Percentiles rank a stretch among this genome's conserved stretches.
Conservation (phyloP, 1,284 basidiomycete genomes). For the Meripilus lineatus region DNA sequence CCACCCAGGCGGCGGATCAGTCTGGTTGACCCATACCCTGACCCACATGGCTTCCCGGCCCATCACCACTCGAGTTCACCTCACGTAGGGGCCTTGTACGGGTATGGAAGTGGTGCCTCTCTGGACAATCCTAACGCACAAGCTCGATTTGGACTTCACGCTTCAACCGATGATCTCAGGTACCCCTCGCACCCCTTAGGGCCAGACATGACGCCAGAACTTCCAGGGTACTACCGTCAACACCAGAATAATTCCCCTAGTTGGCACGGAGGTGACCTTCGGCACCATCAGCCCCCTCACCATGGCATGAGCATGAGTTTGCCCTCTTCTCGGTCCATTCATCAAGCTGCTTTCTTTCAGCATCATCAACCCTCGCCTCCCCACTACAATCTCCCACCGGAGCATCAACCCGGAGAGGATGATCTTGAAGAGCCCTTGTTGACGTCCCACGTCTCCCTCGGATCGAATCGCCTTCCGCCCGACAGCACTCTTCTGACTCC, state of each 20-base stretch:
- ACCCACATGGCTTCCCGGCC: background rate
- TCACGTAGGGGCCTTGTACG: background rate
- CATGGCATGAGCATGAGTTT: background rate
- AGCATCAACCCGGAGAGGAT: background rate
- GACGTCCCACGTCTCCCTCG: slow-evolving; percentile 21
- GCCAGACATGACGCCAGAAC: background rate
- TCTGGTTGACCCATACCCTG: slow-evolving; percentile 1
- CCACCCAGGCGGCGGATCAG: slow-evolving; percentile 1
- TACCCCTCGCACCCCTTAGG: background rate
- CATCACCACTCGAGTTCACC: background rate
- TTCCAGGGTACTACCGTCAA: background rate
- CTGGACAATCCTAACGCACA: background rate
- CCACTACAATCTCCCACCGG: background rate
- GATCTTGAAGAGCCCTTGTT: slow-evolving; percentile 13
- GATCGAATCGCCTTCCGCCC: slow-evolving; percentile 34
- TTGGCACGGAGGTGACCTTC: no score
- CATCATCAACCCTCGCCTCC: background rate
- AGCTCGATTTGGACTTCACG: background rate
- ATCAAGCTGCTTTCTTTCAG: background rate
- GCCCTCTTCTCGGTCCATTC: background rate
- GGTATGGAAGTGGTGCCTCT: background rate
- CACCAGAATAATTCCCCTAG: background rate
- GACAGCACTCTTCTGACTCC: slow-evolving; percentile 49
- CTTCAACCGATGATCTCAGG: background rate
- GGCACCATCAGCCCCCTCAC: background rate